Percentiles rank a stretch among this genome's conserved stretches.
These are phyloP conservation scores for Vigna reflexopilosa DNA, from an alignment of 306 rosid species.

Conservation along the genomic window DNA sequence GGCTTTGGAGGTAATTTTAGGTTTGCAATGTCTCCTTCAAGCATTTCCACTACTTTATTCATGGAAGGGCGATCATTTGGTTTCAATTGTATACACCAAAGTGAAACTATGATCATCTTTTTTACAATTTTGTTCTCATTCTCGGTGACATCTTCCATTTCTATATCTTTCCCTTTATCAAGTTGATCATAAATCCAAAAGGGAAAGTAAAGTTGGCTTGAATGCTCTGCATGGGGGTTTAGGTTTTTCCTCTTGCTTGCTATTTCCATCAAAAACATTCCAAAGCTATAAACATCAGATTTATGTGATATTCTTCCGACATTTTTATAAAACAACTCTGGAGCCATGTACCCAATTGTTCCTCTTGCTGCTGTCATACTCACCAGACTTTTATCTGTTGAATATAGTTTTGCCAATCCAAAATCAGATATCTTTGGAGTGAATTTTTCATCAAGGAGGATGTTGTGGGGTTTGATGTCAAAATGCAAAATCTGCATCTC, in stretches of 20 bases:
- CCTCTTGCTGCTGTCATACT: neutral
- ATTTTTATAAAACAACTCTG: neutral
- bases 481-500: neutral
- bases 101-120: neutral
- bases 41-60: neutral
- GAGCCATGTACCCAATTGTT: neutral
- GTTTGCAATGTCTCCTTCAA: neutral
- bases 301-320: neutral
- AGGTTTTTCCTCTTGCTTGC: neutral
- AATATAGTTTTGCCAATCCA: conserved; percentile 42
- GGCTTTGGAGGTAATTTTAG: neutral
- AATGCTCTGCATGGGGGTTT: neutral
- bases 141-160: neutral
- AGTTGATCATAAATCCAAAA: neutral
- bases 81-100: neutral
- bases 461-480: neutral
- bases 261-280: neutral
- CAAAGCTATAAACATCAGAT: neutral
- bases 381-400: conserved; percentile 25
- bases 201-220: neutral
- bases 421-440: conserved; percentile 42
- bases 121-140: neutral
- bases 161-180: neutral
- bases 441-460: neutral
- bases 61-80: neutral